Conservation (phyloP, 2,329 filamentous ascomycete genomes). For the Drechslerella coelobrocha region DNA sequence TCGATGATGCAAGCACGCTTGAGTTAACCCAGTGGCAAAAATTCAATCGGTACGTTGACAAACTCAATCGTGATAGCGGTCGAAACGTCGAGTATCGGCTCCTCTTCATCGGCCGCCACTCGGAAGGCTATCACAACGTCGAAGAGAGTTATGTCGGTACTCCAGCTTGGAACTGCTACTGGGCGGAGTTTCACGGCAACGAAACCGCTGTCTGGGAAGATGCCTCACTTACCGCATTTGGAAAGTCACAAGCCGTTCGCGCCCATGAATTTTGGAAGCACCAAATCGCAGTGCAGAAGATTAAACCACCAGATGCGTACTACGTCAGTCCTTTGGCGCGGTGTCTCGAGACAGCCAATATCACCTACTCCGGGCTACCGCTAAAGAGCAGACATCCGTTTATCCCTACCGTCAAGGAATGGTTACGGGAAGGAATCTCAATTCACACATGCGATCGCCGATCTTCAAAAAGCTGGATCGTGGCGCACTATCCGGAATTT, state of each 20-base stretch:
- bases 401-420: slow-evolving; percentile 68
- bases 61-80: slow-evolving; percentile 63
- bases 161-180: slow-evolving; percentile 74
- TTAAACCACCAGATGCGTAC: slow-evolving; percentile 69
- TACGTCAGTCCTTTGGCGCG: slow-evolving; percentile 70
- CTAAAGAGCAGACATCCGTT: slow-evolving; percentile 65
- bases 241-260: slow-evolving; percentile 66
- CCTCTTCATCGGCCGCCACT: slow-evolving; percentile 72
- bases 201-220: slow-evolving; percentile 69
- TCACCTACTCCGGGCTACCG: slow-evolving; percentile 66
- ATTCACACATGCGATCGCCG: slow-evolving; percentile 73
- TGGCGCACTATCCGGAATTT: slow-evolving; percentile 63
- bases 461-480: slow-evolving; percentile 65
- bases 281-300: slow-evolving; percentile 63
- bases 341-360: slow-evolving; percentile 68
- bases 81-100: slow-evolving; percentile 68
- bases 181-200: slow-evolving; percentile 70
- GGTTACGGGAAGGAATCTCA: slow-evolving; percentile 69
- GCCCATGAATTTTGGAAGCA: slow-evolving; percentile 67
- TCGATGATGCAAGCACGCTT: slow-evolving; percentile 60
- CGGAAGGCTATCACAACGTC: slow-evolving; percentile 70
- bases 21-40: slow-evolving; percentile 69
- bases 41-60: slow-evolving; percentile 66
- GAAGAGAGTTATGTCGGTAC: slow-evolving; percentile 73
- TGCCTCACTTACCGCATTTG: slow-evolving; percentile 66